phyloP scores from a whole-genome alignment of 352 stramenopile species.

The Globisporangium abappressorium region DNA sequence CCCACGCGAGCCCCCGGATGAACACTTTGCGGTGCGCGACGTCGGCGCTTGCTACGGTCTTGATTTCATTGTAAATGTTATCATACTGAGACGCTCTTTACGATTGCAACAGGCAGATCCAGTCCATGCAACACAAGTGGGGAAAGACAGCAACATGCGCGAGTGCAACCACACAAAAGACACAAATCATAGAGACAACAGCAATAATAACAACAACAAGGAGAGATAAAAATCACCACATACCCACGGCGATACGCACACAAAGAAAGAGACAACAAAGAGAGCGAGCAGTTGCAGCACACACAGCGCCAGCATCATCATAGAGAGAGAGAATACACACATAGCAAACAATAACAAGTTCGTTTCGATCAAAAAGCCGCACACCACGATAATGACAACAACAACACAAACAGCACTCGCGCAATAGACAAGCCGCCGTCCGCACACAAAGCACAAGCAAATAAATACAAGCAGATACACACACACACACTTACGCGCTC shows the following conservation, averaged over 20 bases:
- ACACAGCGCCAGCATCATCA: constrained; percentile 3
- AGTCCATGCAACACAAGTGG: constrained; percentile 8
- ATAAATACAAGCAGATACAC: background rate
- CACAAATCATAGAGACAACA: background rate
- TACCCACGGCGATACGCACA: constrained; percentile 7
- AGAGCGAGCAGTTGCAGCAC: constrained; percentile 3
- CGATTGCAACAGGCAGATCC: background rate
- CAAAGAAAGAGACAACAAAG: constrained; percentile 1
- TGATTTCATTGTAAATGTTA: constrained; percentile 57
- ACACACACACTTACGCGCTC: constrained; percentile 47
- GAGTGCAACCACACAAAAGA: background rate
- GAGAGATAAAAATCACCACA: background rate
- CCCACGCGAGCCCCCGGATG: constrained; percentile 58
- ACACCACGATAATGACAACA: background rate
- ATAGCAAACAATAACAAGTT: constrained; percentile 3
- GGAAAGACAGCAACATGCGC: background rate
- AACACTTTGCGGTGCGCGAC: constrained; percentile 71
- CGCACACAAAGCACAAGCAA: constrained; percentile 6
- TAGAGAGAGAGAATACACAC: background rate
- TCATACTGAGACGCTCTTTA: constrained; percentile 60
- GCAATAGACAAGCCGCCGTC: background rate
- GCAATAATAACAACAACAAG: background rate
- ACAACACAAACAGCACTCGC: constrained; percentile 6
- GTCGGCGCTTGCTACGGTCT: constrained; percentile 46
- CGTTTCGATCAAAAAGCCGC: constrained; percentile 11